Base-by-base conservation (phyloP, 192 early-diverging fungal genomes). In the Chytriomyces sp. region DNA sequence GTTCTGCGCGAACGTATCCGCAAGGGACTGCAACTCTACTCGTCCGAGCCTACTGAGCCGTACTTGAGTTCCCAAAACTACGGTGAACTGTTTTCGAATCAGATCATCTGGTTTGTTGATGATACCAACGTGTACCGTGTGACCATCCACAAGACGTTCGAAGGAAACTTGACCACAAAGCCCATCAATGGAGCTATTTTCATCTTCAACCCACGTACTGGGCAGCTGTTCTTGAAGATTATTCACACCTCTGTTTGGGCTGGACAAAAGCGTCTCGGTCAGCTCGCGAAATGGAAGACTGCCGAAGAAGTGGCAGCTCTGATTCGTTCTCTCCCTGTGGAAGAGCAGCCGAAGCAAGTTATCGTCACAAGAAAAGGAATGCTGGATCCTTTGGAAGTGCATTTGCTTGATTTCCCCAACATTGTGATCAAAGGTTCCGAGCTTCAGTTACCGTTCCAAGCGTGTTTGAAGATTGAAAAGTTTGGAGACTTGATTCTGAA, bases 201-300 rank as follows among this genome's bases (percentile, higher is more conserved):
- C 76, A 96, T 99, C 69, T 94, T 99, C 87, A 99, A 99, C 72
- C 97, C 97, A 53, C 92, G 97, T 74, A 99, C 97, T 18, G 97
- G 97, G 49, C 97, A 99, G 84, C 87, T 97, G 67, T 99, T 97
- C 87, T 87, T 99, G 76, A 99, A 99, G 87, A 97, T 99, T 81
- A 99, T 99, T 86, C 97, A 99, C 82, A 98, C 96, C 16, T 97
- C 96, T 7, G 96, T 98, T 48, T 99, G 96, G 96, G 96, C 96
- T 16, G 96, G 96, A 28, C 97, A 99, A 82, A 99, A 99, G 82
- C 96, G 97, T 86, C 88, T 99, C 23, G 97, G 97, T 70, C 97
- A 99, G 86, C 85, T 99, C 76, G 97, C 97, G 47, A 99, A 99
- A 77, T 99, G 97, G 97, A 99, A 99, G 90, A 98, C 97, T 5